Evolutionary conservation across 2,329 filamentous ascomycete species (phyloP).

Genomic region (Exophiala sideris): DNA sequence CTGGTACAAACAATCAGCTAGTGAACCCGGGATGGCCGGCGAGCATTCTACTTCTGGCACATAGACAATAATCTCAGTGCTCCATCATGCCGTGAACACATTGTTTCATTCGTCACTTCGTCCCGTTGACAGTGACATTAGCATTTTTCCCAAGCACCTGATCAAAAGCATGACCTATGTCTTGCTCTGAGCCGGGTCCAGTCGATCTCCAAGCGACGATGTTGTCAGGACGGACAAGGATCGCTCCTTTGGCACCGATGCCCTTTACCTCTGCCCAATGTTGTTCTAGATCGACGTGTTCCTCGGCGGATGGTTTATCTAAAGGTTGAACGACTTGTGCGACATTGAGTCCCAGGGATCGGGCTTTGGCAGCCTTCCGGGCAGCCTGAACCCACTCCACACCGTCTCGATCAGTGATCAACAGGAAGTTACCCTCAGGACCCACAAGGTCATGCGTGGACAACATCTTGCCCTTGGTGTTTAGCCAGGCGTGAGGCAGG

Average conservation of each 20-base stretch:
- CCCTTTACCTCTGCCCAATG: conserved; percentile 18
- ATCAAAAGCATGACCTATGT: background rate
- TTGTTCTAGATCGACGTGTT: conserved; percentile 1
- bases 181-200: background rate
- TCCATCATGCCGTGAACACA: background rate
- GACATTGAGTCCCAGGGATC: background rate
- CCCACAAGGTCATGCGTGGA: background rate
- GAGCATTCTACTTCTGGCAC: no score
- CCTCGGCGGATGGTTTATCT: background rate
- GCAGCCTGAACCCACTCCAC: background rate
- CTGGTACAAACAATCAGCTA: background rate
- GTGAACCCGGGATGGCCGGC: no score
- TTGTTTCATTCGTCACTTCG: background rate
- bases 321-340: background rate
- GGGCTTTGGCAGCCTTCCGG: background rate
- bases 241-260: conserved; percentile 20
- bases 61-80: no score
- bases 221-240: conserved; percentile 32
- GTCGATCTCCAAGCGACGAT: conserved; percentile 28
- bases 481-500: background rate
- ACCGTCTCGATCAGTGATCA: background rate
- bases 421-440: background rate
- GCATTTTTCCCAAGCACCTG: background rate
- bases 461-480: background rate
- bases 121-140: background rate